phyloP scores from a whole-genome alignment of 306 rosid genomes.

The Sicyos baderoa region DNA sequence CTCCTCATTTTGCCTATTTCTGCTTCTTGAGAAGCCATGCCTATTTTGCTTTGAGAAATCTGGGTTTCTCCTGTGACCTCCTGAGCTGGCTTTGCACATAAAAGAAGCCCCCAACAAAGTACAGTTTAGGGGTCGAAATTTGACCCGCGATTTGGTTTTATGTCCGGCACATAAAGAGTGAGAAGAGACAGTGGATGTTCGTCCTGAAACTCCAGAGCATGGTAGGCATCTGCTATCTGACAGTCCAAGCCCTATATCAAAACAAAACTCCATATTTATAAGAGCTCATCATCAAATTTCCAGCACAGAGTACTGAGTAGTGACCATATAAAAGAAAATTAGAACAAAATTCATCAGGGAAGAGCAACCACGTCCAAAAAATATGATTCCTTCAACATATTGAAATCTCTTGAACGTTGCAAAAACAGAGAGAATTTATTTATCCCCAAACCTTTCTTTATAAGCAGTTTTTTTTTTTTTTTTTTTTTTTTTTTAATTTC shows the following conservation, averaged over 20 bases:
- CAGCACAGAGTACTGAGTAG: background rate
- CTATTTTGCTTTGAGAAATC: slow-evolving; percentile 72
- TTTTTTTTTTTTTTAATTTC: background rate
- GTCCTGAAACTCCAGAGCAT: slow-evolving; percentile 50
- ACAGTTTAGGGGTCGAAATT: slow-evolving; percentile 35
- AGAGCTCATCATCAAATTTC: background rate
- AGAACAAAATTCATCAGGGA: background rate
- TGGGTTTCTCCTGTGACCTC: slow-evolving; percentile 46
- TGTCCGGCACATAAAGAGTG: slow-evolving; percentile 34
- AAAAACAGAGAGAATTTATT: background rate
- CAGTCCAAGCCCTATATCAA: slow-evolving; percentile 49
- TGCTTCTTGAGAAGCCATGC: slow-evolving; percentile 48
- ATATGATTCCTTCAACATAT: background rate
- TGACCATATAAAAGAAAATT: background rate
- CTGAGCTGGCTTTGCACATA: slow-evolving; percentile 47
- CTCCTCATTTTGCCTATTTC: slow-evolving; percentile 61
- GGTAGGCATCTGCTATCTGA: slow-evolving; percentile 56
- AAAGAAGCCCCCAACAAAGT: slow-evolving; percentile 37
- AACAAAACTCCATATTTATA: slow-evolving; percentile 25
- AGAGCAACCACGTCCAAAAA: background rate
- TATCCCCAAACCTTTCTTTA: background rate
- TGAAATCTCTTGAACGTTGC: background rate
- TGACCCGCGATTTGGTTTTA: slow-evolving; percentile 39
- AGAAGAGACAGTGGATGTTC: slow-evolving; percentile 37
- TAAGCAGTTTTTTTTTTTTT: background rate